Evolutionary conservation across 2,329 filamentous ascomycete species (phyloP).

Genomic region (Colletotrichum shisoi): DNA sequence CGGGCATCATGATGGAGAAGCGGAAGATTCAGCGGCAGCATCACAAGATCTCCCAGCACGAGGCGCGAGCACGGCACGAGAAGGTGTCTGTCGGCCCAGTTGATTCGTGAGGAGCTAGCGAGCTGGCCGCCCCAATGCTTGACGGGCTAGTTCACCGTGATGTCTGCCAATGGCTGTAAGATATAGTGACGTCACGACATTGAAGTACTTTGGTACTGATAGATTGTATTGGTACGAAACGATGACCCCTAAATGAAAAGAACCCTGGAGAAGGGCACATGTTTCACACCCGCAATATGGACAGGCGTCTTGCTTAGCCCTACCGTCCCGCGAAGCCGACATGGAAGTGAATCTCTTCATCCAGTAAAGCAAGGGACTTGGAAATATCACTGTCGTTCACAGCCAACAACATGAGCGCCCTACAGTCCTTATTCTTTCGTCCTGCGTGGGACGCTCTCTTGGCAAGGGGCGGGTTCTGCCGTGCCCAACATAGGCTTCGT

Average conservation of each 20-base stretch:
- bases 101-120: constrained; percentile 5
- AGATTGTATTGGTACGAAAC: background rate
- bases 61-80: constrained; percentile 56
- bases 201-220: background rate
- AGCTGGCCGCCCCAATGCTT: background rate
- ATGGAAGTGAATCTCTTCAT: background rate
- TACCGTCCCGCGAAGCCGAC: background rate
- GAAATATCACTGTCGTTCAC: too few species aligned
- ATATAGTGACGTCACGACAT: background rate
- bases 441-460: too few species aligned
- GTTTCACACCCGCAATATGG: too few species aligned
- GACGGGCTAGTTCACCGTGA: background rate
- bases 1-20: constrained; percentile 60
- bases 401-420: too few species aligned
- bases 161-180: background rate
- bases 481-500: too few species aligned
- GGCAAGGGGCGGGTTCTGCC: too few species aligned
- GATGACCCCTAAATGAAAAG: background rate
- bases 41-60: constrained; percentile 51
- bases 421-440: too few species aligned
- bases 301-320: background rate
- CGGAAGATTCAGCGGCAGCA: constrained; percentile 55
- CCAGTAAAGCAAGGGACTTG: background rate
- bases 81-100: constrained; percentile 65
- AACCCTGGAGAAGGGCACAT: too few species aligned